Base-by-base conservation (phyloP, 108 stramenopile genomes). In the Nitzschia palea region DNA sequence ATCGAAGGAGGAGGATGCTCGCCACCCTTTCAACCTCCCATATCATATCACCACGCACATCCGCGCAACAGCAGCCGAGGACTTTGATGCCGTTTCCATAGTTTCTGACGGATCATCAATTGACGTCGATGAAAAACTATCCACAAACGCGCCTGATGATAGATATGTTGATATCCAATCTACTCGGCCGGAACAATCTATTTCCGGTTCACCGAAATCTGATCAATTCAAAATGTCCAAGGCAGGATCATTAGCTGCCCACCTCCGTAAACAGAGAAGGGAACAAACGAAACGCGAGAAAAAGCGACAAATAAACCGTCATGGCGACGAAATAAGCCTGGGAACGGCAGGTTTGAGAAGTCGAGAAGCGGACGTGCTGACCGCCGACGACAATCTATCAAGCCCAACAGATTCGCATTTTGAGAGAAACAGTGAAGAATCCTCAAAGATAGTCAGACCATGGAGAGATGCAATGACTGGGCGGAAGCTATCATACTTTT, bases 291-390 rank as follows among this genome's bases (percentile, higher is more conserved):
- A 28, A 51, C 8, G 9, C 33, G 60, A 65, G 32, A 67, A 34
- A 31, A 67, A 35, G 25, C 43, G 25, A 37, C 0, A 45, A 60
- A 51, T 35, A 9, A 61, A 32, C 23, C 54, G 54, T 33, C 23
- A 67, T 33, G 73, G 73, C 14, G 73, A 74, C 34, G 73, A 74
- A n/a, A 34, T 74, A 27, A 74, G 73, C 42, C 27, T 74, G 20
- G 73, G 73, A 32, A 53, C 66, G 27, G 42, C 62, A 27, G 63
- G 63, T 2, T 23, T 55, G 36, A 32, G 20, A 43, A 42, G 63
- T 10, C 2, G n/a, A n/a, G n/a, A n/a, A n/a, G n/a, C n/a, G n/a
- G n/a, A n/a, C n/a, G n/a, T n/a, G n/a, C n/a, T 26, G 22, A 27
- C 47, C 17, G 27, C 36, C 27, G 55, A 42, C 22, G 55, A 42